Base-by-base conservation (phyloP, 768 basidiomycete genomes). In the Tylopilus rubrobrunneus region DNA sequence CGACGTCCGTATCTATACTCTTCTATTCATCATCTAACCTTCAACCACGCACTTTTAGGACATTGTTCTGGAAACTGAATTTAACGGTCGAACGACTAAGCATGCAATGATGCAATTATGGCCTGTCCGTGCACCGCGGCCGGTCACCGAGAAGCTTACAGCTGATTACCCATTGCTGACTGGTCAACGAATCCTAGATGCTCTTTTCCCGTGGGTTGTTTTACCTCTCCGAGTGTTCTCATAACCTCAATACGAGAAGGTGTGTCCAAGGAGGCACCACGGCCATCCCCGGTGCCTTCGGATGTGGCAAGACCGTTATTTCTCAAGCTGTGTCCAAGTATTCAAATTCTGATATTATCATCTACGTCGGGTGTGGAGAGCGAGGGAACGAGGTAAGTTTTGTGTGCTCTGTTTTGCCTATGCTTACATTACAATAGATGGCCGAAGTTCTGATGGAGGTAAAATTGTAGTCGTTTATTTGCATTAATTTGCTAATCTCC, bases 391-490 rank as follows among this genome's bases (percentile, higher is more conserved):
- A 97, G 81, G 90, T 86, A 53, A 47, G 76, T 63, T 40, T 29
- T 12, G 37, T 34, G 29, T 40, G 4, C 25, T 28, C 25, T 68
- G 83, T 89, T 76, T 52, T 73, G 53, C 21, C 42, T 29, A 15
- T 48, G 29, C 57, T 62, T 9, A 69, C 17, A 29, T 43, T 29
- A 1, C n/a, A n/a, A 19, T 56, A 90, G 87, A 92, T 92, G 90
- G 94, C 94, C 50, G 94, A 96, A 80, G 96, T 99, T n/a, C 75
- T 99, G 73, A 95, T 95, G 87, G 97, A 98, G 67, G 92, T 90
- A 64, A 66, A 56, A 47, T 49, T 43, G 54, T 28, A 4, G 21
- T 40, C 28, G 5, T 52, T 27, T 50, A 41, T 56, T 29, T 50
- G 45, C 28, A 56, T 45, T 37, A 37, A n/a, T 29, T 52, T 36